Evolutionary conservation across 2,329 filamentous ascomycete genomes (phyloP).

Genomic region (Fusarium graminum): DNA sequence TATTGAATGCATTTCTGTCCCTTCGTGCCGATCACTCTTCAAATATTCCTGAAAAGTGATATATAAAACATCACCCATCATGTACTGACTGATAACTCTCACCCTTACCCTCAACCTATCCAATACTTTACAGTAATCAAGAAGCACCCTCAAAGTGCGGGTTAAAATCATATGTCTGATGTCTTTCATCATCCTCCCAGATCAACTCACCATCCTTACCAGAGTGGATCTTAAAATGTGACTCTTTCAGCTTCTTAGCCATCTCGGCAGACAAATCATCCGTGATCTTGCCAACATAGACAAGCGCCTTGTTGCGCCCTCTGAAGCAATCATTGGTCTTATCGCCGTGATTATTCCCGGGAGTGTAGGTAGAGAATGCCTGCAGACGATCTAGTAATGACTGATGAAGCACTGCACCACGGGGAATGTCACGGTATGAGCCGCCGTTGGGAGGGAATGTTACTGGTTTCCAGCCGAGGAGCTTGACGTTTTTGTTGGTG

Average conservation of each 20-base stretch:
- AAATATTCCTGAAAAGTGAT: neutral
- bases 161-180: slow-evolving; percentile 41
- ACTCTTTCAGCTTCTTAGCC: slow-evolving; percentile 6
- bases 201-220: neutral
- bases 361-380: slow-evolving; percentile 49
- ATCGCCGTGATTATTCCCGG: slow-evolving; percentile 53
- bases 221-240: slow-evolving; percentile 27
- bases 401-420: slow-evolving; percentile 56
- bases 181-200: slow-evolving; percentile 24
- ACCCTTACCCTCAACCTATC: neutral
- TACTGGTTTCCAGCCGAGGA: slow-evolving; percentile 40
- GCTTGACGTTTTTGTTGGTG: slow-evolving; percentile 31
- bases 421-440: slow-evolving; percentile 55
- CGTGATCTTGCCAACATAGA: slow-evolving; percentile 14
- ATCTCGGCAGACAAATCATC: slow-evolving; percentile 1
- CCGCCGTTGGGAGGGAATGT: slow-evolving; percentile 57
- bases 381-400: slow-evolving; percentile 55
- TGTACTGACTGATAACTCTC: neutral
- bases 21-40: neutral
- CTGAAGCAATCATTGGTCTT: slow-evolving; percentile 46
- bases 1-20: neutral
- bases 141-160: slow-evolving; percentile 19
- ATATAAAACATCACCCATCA: neutral
- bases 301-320: slow-evolving; percentile 40
- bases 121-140: neutral